These are phyloP conservation scores for Meredithiella fracta DNA, from an alignment of 2,329 filamentous ascomycete genomes.

Conservation along the genomic window DNA sequence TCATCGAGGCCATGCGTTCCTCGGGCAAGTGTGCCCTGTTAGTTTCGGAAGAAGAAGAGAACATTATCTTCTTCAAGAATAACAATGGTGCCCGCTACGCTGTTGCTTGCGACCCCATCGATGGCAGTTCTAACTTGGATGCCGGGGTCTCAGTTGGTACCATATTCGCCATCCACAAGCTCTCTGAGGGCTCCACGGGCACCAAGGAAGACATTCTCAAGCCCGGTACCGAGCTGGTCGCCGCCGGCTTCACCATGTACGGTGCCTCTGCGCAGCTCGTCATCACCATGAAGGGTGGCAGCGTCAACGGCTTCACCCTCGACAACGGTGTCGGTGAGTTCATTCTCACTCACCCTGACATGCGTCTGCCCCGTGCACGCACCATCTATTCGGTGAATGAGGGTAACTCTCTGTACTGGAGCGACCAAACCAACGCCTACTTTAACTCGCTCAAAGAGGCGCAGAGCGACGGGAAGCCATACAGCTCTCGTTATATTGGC, in stretches of 20 bases:
- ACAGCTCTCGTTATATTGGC: conserved; percentile 88
- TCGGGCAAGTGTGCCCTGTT: conserved; percentile 80
- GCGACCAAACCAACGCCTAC: conserved; percentile 71
- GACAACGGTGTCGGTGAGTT: conserved; percentile 96
- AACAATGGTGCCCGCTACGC: conserved; percentile 69
- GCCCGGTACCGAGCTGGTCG: conserved; percentile 80
- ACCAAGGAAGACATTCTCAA: conserved; percentile 74
- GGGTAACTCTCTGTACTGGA: conserved; percentile 95
- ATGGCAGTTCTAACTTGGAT: conserved; percentile 93
- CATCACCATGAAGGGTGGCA: conserved; percentile 85
- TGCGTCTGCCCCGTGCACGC: conserved; percentile 66
- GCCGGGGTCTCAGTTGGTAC: conserved; percentile 95
- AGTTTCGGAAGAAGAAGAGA: conserved; percentile 96
- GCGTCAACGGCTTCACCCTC: conserved; percentile 93
- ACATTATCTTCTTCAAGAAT: conserved; percentile 73
- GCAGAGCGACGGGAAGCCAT: conserved; percentile 61
- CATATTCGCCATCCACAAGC: conserved; percentile 88
- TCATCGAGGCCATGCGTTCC: conserved; percentile 86
- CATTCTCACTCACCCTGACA: conserved; percentile 91
- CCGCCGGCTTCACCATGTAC: conserved; percentile 99
- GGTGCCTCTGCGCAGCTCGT: conserved; percentile 91
- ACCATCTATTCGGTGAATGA: conserved; percentile 97
- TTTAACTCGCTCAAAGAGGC: conserved; percentile 79
- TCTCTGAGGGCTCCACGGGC: conserved; percentile 57
- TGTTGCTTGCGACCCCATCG: conserved; percentile 93